Evolutionary conservation across 495 filamentous ascomycete species (phyloP), one percentile per base, ranked within the genome.

Genomic region (Neurospora tetraspora): DNA sequence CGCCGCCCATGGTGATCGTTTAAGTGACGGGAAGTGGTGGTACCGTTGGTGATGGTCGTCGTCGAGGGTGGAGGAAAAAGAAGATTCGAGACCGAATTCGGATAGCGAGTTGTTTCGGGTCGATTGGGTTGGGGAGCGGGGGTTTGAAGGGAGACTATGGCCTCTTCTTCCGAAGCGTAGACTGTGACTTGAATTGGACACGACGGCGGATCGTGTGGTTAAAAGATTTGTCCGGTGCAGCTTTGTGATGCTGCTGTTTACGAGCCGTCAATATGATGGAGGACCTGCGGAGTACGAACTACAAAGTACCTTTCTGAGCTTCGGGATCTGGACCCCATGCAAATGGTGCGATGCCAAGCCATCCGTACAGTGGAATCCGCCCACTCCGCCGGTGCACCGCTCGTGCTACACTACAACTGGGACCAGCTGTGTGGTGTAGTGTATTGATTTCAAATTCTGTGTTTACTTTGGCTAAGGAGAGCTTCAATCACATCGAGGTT

Each of bases 1-100:
- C 70, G 74, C 73, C 53, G 70, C 80, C 81, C 81, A 83, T 83
- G 45, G 78, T 73, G 79, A 80, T 81, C 80, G 81, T 82, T 20
- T 71, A 75, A 40, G 23, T 42, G n/a, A 31, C 5, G 18, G 3
- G 39, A 40, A 59, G 47, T 59, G 12, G 40, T 34, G 61, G 34
- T 43, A 40, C 11, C 5, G 23, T 16, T 31, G 12, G 23, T 7
- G 23, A 16, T 31, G 23, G 53, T 65, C 27, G 47, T 59, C 47
- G 27, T 65, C 53, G 27, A 65, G 14, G 53, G 53, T 65, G 6
- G 53, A 65, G 53, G 53, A 65, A n/a, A n/a, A n/a, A 34, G 53
- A 65, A 36, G 53, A 65, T 65, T 65, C 53, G 53, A 34, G 53
- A 18, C 14, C 27, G 27, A 65, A 18, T 65, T 18, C 6, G 23